These are phyloP conservation scores for Apiospora marii DNA, from an alignment of 2,329 filamentous ascomycete species.

Conservation along the genomic window DNA sequence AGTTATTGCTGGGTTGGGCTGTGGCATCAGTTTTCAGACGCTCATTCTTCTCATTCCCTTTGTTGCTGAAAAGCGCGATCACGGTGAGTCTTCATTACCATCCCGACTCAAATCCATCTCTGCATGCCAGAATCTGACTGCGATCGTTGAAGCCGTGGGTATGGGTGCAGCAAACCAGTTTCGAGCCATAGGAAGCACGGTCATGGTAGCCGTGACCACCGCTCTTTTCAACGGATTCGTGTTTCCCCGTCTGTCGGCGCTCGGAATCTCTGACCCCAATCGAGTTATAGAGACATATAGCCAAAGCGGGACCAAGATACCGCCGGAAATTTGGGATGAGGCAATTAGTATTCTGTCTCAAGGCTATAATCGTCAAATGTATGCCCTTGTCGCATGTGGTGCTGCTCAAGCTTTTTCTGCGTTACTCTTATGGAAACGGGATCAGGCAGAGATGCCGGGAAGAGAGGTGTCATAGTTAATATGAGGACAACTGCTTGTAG, in stretches of 20 bases:
- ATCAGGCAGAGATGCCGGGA: too few relatives aligned
- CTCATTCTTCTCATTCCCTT: conserved; percentile 31
- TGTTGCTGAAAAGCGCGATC: conserved; percentile 29
- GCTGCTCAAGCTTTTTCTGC: too few relatives aligned
- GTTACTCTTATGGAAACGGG: too few relatives aligned
- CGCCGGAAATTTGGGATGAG: neutral
- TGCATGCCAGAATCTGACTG: neutral
- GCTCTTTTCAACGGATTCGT: conserved; percentile 31
- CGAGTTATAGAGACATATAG: neutral
- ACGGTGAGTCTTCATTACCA: too few relatives aligned
- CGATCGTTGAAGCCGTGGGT: conserved; percentile 29
- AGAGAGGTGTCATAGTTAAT: too few relatives aligned
- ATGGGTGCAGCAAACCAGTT: conserved; percentile 33
- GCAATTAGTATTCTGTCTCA: conserved; percentile 27
- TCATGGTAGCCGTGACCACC: conserved; percentile 33
- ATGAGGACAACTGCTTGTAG: too few relatives aligned
- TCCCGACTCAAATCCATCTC: too few relatives aligned
- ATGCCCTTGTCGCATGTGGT: conserved; percentile 33
- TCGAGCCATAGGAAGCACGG: conserved; percentile 34
- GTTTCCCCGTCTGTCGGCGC: conserved; percentile 1
- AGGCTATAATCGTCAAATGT: conserved; percentile 33
- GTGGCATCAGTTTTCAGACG: conserved; percentile 31
- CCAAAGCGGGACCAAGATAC: neutral
- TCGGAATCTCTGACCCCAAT: neutral
- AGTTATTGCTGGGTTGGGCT: conserved; percentile 30